A percentile compares a stretch with the other conserved stretches of the same genome.
These are phyloP conservation scores for Penicillium sclerotiorum DNA, from an alignment of 2,329 filamentous ascomycete genomes.

Conservation along the genomic window DNA sequence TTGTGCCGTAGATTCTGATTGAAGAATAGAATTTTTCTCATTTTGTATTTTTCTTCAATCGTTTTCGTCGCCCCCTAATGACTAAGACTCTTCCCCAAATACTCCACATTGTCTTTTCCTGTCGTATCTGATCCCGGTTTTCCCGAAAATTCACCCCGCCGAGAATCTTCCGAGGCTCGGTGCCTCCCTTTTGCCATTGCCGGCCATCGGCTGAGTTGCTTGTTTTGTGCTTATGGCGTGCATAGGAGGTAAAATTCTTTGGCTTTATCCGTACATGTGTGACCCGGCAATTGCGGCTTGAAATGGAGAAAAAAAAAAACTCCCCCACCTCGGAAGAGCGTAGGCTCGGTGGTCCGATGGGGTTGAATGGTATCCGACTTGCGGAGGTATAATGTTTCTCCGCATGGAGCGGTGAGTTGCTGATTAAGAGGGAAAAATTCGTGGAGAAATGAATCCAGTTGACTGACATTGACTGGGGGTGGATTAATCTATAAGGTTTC, in stretches of 20 bases:
- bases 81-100: neutral
- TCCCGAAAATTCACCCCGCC: constrained; percentile 8
- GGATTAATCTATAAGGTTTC: neutral
- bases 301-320: neutral
- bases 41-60: neutral
- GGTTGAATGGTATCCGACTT: constrained; percentile 8
- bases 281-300: constrained; percentile 2
- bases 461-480: too few species aligned
- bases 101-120: constrained; percentile 3
- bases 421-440: neutral
- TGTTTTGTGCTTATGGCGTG: neutral
- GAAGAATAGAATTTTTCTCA: neutral
- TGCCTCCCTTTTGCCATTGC: constrained; percentile 12
- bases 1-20: constrained; percentile 3
- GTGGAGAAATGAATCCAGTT: constrained; percentile 10
- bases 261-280: too few species aligned
- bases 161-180: constrained; percentile 25
- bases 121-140: neutral
- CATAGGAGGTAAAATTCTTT: neutral
- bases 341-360: constrained; percentile 11
- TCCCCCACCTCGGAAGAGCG: constrained; percentile 11
- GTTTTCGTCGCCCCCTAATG: neutral
- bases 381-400: constrained; percentile 17
- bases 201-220: constrained; percentile 10
- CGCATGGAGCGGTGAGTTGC: constrained; percentile 24